Conservation (phyloP, 805 yeast genomes). For the Candida corydali region DNA sequence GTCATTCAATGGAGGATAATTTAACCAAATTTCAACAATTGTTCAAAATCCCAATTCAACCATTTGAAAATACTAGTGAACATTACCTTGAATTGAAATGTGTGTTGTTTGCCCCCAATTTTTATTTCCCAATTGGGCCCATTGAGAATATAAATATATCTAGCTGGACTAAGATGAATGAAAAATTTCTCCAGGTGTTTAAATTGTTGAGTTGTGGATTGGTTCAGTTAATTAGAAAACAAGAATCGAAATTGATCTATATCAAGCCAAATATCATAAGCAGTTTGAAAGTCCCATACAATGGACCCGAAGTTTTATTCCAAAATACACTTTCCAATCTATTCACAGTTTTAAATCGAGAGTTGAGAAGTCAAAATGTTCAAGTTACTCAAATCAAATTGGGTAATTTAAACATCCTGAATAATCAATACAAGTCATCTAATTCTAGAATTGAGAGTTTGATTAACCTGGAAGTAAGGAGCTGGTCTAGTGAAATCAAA, state of each 20-base stretch:
- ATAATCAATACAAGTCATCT: slow-evolving; percentile 15
- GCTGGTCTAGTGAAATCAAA: slow-evolving; percentile 36
- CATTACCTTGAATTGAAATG: slow-evolving; percentile 59
- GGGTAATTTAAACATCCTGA: slow-evolving; percentile 35
- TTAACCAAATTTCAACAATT: slow-evolving; percentile 46
- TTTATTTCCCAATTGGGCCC: slow-evolving; percentile 65
- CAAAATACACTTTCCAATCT: slow-evolving; percentile 39
- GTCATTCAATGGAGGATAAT: slow-evolving; percentile 42
- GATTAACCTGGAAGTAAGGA: slow-evolving; percentile 31
- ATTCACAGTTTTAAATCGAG: slow-evolving; percentile 33
- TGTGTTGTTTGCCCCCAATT: slow-evolving; percentile 65
- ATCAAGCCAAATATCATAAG: slow-evolving; percentile 56
- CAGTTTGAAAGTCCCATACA: slow-evolving; percentile 54
- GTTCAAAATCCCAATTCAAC: slow-evolving; percentile 50
- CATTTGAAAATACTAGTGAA: slow-evolving; percentile 55
- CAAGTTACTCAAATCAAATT: slow-evolving; percentile 37
- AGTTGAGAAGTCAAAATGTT: slow-evolving; percentile 30
- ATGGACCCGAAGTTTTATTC: slow-evolving; percentile 58
- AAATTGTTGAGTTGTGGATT: slow-evolving; percentile 54
- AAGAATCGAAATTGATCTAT: slow-evolving; percentile 46
- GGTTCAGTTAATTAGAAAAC: slow-evolving; percentile 48
- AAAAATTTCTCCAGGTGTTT: slow-evolving; percentile 45
- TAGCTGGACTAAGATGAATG: slow-evolving; percentile 50
- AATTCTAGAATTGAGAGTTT: slow-evolving; percentile 21
- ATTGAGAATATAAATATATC: slow-evolving; percentile 49